Base-by-base conservation (phyloP, 2,329 filamentous ascomycete species). In the Paraconiothyrium sp. region DNA sequence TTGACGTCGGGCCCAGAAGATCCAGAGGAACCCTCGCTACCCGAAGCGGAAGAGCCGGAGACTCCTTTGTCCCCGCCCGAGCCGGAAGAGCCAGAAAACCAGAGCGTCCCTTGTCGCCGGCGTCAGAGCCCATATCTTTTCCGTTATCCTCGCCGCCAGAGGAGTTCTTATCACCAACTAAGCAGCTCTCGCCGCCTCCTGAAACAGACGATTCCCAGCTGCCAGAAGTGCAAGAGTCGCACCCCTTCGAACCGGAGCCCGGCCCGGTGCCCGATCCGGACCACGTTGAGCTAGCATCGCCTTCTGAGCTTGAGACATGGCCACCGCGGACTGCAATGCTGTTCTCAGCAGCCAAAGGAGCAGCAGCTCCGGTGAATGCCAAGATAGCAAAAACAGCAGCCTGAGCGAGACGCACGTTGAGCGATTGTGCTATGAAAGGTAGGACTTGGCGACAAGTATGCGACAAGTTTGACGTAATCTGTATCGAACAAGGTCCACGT, bases 381-480 rank as follows among this genome's bases (percentile, higher is more conserved):
- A 52, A 34, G 49, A 52, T 39, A 24, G 49, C 49, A 39, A 52
- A 20, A 20, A 52, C 49, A 10, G 49, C 49, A 34, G 49, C 49
- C 20, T 22, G 49, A 16, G 49, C 39, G 34, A 52, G 49, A 52
- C 49, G 49, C 49, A 52, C 39, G n/a, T 52, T 52, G 49, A 52
- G 49, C 13, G 49, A 39, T n/a, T 39, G 34, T 5, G 22, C 24
- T 24, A 8, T 46, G 10, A 11, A 46, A 46, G 16, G 39, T 41
- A n/a, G 16, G 14, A n/a, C 14, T 41, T 4, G n/a, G 16, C 5
- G 39, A 1, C 6, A n/a, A 41, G 6, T 14, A 4, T 41, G 6
- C 4, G 16, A 41, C 16, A 41, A 41, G 39, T 2, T 41, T 7
- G 5, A 41, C 16, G 39, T 41, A 16, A 41, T 41, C 9, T 20